Evolutionary conservation across 148 eudicot genomes (phyloP), one percentile per base, ranked within the genome.

Genomic region (Beta vulgaris): DNA sequence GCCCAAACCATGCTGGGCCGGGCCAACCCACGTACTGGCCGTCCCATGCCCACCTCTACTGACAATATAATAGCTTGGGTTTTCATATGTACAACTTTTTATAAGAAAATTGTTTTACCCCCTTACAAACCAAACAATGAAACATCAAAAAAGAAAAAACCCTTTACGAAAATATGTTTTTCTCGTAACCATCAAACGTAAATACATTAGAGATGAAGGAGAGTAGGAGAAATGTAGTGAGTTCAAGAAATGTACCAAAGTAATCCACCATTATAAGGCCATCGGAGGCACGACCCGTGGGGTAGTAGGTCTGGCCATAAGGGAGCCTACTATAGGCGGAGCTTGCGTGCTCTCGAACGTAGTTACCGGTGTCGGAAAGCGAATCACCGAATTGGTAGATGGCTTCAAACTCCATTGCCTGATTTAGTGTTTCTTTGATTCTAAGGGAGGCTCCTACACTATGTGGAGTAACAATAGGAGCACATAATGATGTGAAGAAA

Each of bases 371-470:
- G 64, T 84, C 86, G 43, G 84, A 77, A 59, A 84, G 71, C 6
- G 86, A 84, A 40, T 84, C 86, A 11, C 86, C 86, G n/a, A 84
- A 84, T 26, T 84, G 86, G 31, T 84, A 84, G 21, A 84, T 74
- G 16, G 86, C 81, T 18, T 80, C 81, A 57, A 77, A 76, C 34
- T 64, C 34, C 76, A 55, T 31, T 55, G 68, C n/a, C 31, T 32
- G 10, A 19, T 53, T 32, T 31, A 26, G 8, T 48, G 34, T 14
- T n/a, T 42, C 37, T n/a, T 36, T 69, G 29, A 25, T n/a, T 16
- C 14, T 13, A 59, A 21, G 29, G 28, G 54, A 42, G 63, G 43
- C 48, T 39, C 39, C 18, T 5, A 49, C 29, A 49, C 35, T n/a
- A 34, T 31, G 12, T 3, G 42, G 61, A 32, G 34, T 58, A 31